Conservation (phyloP, 139 green algal species). For the Chlorella sp. region DNA sequence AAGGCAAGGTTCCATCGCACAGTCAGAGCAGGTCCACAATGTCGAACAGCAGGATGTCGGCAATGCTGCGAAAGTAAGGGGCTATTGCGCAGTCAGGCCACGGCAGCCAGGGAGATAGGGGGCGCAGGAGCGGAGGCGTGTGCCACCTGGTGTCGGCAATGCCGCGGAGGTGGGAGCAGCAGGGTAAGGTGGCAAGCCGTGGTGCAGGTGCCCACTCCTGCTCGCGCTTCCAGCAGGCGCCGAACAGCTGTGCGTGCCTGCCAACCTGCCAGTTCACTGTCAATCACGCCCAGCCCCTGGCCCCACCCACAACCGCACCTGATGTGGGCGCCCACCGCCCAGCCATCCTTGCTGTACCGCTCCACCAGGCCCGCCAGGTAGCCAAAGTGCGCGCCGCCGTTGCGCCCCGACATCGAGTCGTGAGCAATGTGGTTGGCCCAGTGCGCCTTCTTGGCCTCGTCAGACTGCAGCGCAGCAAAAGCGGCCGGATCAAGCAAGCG, state of each 20-base stretch:
- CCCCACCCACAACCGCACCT: conserved; percentile 25
- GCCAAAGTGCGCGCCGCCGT: conserved; percentile 50
- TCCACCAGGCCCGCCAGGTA: conserved; percentile 47
- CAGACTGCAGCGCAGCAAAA: no score
- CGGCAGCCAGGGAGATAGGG: no score
- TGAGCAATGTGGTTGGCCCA: conserved; percentile 44
- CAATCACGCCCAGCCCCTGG: neutral
- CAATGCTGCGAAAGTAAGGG: conserved; percentile 19
- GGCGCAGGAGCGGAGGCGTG: no score
- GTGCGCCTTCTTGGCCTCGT: conserved; percentile 60
- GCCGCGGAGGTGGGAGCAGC: neutral
- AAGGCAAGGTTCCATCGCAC: conserved; percentile 56
- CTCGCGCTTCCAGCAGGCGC: no score
- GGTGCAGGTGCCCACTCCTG: no score
- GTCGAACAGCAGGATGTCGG: conserved; percentile 48
- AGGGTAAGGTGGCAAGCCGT: no score
- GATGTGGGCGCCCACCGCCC: conserved; percentile 40
- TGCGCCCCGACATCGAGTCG: conserved; percentile 23
- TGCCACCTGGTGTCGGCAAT: conserved; percentile 4
- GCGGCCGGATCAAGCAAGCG: no score
- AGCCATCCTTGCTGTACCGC: conserved; percentile 17
- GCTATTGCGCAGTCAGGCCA: no score
- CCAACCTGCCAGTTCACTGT: no score
- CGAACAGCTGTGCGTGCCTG: no score
- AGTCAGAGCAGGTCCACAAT: conserved; percentile 67